Conservation (phyloP, 768 basidiomycete species). For the Boletus insuetus region DNA sequence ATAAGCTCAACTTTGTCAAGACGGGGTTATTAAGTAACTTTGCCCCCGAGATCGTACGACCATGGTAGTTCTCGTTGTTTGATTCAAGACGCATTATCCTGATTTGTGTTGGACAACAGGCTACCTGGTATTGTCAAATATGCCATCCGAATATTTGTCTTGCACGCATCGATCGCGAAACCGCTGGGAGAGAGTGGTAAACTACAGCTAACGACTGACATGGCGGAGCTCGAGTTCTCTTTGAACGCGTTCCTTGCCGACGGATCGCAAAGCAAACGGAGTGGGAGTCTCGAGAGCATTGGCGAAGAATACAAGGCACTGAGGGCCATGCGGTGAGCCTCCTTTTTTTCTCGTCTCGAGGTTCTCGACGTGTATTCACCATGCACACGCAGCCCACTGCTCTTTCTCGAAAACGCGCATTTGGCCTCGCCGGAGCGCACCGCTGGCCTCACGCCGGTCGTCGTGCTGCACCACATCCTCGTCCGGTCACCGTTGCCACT, state of each 20-base stretch:
- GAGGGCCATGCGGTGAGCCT: constrained; percentile 76
- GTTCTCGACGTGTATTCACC: not conserved
- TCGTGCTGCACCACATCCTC: constrained; percentile 89
- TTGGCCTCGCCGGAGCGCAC: constrained; percentile 69
- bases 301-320: constrained; percentile 87
- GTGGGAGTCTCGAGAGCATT: constrained; percentile 66
- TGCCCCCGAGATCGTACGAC: constrained; percentile 65
- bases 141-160: constrained; percentile 69
- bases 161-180: constrained; percentile 91
- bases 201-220: constrained; percentile 91
- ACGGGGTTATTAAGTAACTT: constrained; percentile 73
- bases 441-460: constrained; percentile 72
- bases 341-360: not conserved
- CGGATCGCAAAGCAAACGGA: constrained; percentile 54
- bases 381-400: constrained; percentile 58
- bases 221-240: constrained; percentile 95
- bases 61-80: constrained; percentile 54
- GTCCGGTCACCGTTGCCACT: constrained; percentile 84
- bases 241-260: constrained; percentile 75
- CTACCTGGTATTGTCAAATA: constrained; percentile 66
- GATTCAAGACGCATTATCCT: not conserved
- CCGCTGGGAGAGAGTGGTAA: constrained; percentile 93
- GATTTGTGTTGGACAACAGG: constrained; percentile 38
- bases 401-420: constrained; percentile 81
- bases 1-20: constrained; percentile 78